These are phyloP conservation scores for Sporothrix brasiliensis DNA, from an alignment of 2,329 filamentous ascomycete genomes.

Conservation along the genomic window DNA sequence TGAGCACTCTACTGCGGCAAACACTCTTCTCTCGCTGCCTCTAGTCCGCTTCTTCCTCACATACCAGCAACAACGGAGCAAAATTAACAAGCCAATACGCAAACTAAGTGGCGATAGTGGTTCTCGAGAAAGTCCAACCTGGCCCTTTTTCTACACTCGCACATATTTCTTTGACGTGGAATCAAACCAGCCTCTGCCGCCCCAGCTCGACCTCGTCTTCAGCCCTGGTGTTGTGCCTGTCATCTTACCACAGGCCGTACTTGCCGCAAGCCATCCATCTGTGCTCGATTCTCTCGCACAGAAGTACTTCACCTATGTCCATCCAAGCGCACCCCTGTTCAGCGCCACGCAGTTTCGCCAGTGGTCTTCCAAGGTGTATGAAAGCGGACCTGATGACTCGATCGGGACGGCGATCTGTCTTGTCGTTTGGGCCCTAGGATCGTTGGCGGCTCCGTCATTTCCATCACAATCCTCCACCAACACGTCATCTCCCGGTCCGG, in stretches of 20 bases:
- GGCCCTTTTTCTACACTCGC: constrained; percentile 37
- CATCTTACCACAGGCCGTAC: background rate
- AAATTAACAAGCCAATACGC: background rate
- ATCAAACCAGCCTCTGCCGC: constrained; percentile 42
- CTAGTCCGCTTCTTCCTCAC: constrained; percentile 42
- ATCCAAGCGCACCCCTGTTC: constrained; percentile 46
- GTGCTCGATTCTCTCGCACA: constrained; percentile 40
- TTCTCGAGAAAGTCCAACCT: background rate
- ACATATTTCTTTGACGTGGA: constrained; percentile 45
- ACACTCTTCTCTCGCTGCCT: constrained; percentile 43
- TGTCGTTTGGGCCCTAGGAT: constrained; percentile 45
- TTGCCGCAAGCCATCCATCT: constrained; percentile 39
- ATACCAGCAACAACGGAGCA: constrained; percentile 30
- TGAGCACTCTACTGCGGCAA: constrained; percentile 43
- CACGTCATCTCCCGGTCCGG: background rate
- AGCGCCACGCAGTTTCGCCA: constrained; percentile 39
- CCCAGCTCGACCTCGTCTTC: constrained; percentile 40
- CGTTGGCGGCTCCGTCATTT: background rate
- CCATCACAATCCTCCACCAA: background rate
- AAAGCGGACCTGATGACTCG: constrained; percentile 36
- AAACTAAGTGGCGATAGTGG: background rate
- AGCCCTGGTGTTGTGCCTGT: constrained; percentile 3
- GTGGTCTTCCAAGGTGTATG: constrained; percentile 41
- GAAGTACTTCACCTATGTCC: constrained; percentile 44
- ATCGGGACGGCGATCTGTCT: constrained; percentile 44